Percentiles rank a stretch among this genome's conserved stretches.
Conservation (phyloP, 768 basidiomycete genomes). For the Suillus subaureus region DNA sequence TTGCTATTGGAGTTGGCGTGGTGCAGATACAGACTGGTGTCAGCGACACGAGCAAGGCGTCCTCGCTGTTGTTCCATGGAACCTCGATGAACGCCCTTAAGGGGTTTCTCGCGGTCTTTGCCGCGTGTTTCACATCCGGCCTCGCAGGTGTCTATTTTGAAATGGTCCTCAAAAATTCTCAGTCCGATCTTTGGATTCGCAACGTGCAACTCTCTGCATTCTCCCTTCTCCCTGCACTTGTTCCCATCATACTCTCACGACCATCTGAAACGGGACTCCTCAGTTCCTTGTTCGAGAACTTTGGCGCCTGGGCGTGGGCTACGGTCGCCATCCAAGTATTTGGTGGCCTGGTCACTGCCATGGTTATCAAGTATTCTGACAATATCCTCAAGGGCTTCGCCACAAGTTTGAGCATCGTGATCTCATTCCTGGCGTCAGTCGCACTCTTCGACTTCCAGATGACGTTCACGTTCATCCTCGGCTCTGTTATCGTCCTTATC, state of each 20-base stretch:
- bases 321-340: slow-evolving; percentile 87
- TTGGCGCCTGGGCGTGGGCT: slow-evolving; percentile 90
- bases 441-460: slow-evolving; percentile 89
- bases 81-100: slow-evolving; percentile 79
- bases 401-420: slow-evolving; percentile 90
- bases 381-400: slow-evolving; percentile 95
- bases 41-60: slow-evolving; percentile 26
- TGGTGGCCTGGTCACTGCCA: slow-evolving; percentile 89
- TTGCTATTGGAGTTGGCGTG: slow-evolving; percentile 87
- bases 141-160: slow-evolving; percentile 98
- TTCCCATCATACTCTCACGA: slow-evolving; percentile 69
- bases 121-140: slow-evolving; percentile 94
- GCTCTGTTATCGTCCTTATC: slow-evolving; percentile 78
- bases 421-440: slow-evolving; percentile 92
- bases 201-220: slow-evolving; percentile 96
- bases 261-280: slow-evolving; percentile 42
- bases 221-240: slow-evolving; percentile 85
- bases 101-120: slow-evolving; percentile 87
- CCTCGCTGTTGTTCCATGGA: slow-evolving; percentile 33
- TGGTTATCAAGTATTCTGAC: slow-evolving; percentile 94
- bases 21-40: slow-evolving; percentile 75
- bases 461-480: slow-evolving; percentile 83
- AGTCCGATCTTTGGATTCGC: slow-evolving; percentile 91
- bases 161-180: slow-evolving; percentile 92
- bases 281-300: slow-evolving; percentile 73